Evolutionary conservation across 352 stramenopile genomes (phyloP).

Genomic region (Pythium aquatile): DNA sequence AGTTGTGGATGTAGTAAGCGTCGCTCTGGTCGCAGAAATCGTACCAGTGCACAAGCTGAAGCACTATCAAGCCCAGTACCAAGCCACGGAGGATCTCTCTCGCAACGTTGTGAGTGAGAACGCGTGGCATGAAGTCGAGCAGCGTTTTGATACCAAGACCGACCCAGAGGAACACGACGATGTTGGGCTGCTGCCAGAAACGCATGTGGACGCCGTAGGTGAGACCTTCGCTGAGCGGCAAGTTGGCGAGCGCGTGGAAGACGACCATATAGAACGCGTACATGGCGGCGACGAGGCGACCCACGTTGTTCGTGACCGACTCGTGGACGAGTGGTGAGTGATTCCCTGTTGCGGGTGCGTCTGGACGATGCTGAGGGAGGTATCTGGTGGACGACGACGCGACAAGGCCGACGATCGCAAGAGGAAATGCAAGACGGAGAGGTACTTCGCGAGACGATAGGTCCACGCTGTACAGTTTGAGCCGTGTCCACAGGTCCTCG

Average conservation of each 20-base stretch:
- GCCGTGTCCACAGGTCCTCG: slow-evolving; percentile 70
- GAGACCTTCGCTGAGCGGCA: slow-evolving; percentile 90
- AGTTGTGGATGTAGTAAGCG: slow-evolving; percentile 61
- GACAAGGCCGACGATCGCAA: slow-evolving; percentile 27
- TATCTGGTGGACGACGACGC: slow-evolving; percentile 23
- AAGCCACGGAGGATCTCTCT: background rate
- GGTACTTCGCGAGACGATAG: slow-evolving; percentile 53
- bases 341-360: background rate
- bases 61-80: background rate
- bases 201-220: slow-evolving; percentile 94
- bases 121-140: slow-evolving; percentile 2
- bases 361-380: slow-evolving; percentile 6
- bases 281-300: slow-evolving; percentile 43
- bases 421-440: slow-evolving; percentile 41
- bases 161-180: slow-evolving; percentile 88
- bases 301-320: slow-evolving; percentile 5
- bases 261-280: slow-evolving; percentile 92
- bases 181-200: slow-evolving; percentile 94
- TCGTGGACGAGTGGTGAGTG: background rate
- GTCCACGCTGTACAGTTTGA: slow-evolving; percentile 73
- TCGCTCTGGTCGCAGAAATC: slow-evolving; percentile 30
- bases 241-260: slow-evolving; percentile 94
- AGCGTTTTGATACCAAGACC: slow-evolving; percentile 44
- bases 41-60: slow-evolving; percentile 26
- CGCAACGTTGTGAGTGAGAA: background rate